These are phyloP conservation scores for Paracamarosporium sp. DNA, from an alignment of 2,329 filamentous ascomycete genomes.

Conservation along the genomic window DNA sequence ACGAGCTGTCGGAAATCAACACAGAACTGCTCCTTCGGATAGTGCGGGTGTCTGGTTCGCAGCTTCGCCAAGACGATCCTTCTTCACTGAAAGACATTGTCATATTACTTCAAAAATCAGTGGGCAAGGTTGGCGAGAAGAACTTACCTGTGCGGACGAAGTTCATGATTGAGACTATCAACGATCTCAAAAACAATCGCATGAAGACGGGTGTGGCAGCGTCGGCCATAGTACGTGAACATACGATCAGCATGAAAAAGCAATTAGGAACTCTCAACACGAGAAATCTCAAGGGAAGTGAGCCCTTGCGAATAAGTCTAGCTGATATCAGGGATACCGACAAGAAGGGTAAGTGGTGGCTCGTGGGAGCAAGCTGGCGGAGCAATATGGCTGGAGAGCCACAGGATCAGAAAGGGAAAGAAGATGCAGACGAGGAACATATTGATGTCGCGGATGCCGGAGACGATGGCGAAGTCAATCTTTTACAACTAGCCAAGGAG, in stretches of 20 bases:
- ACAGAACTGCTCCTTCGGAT: conserved; percentile 87
- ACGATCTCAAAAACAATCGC: conserved; percentile 92
- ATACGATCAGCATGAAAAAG: conserved; percentile 89
- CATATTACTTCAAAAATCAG: conserved; percentile 74
- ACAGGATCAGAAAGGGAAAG: conserved; percentile 43
- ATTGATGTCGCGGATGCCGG: conserved; percentile 20
- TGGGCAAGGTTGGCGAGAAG: conserved; percentile 70
- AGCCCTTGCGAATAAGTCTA: conserved; percentile 82
- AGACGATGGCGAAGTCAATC: conserved; percentile 61
- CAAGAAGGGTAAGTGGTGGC: conserved; percentile 96
- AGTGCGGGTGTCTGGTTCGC: conserved; percentile 78
- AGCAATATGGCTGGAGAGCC: conserved; percentile 47
- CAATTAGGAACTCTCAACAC: conserved; percentile 78
- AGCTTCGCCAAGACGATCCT: conserved; percentile 87
- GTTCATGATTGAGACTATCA: conserved; percentile 98
- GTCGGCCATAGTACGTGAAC: conserved; percentile 77
- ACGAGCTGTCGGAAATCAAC: conserved; percentile 79
- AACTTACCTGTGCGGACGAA: conserved; percentile 86
- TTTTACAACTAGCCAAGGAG: conserved; percentile 74
- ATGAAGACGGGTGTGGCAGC: conserved; percentile 77
- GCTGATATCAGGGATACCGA: conserved; percentile 83
- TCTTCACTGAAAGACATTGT: conserved; percentile 89
- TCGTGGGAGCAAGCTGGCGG: conserved; percentile 92
- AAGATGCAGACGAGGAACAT: conserved; percentile 25
- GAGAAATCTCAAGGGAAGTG: conserved; percentile 72